Conservation (phyloP, 1,284 basidiomycete species). For the Waitea zeae region DNA sequence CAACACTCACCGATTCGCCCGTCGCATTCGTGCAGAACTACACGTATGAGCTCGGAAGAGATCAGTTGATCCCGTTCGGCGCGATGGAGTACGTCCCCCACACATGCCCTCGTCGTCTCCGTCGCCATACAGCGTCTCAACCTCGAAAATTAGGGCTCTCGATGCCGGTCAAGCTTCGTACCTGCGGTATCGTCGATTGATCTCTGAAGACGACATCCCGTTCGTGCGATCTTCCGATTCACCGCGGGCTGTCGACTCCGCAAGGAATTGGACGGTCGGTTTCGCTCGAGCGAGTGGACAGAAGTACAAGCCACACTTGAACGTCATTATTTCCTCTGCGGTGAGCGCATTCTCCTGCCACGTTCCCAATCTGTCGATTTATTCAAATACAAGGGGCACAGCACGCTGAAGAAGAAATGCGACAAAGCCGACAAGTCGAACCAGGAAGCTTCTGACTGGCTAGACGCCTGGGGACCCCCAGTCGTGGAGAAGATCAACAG, state of each 20-base stretch:
- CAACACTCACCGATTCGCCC: conserved; percentile 26
- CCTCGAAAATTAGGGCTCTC: too few relatives aligned
- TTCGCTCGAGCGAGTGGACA: too few relatives aligned
- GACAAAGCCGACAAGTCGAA: conserved; percentile 32
- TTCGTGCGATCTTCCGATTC: conserved; percentile 53
- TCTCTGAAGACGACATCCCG: too few relatives aligned
- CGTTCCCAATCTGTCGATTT: too few relatives aligned
- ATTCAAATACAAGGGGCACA: conserved; percentile 42
- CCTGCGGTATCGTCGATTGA: too few relatives aligned
- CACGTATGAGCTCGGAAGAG: conserved; percentile 37
- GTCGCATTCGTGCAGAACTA: conserved; percentile 47
- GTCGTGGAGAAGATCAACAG: too few relatives aligned
- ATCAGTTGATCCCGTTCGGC: conserved; percentile 53
- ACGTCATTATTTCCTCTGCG: conserved; percentile 40
- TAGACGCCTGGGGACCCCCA: conserved; percentile 34
- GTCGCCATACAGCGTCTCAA: too few relatives aligned
- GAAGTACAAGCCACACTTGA: conserved; percentile 22
- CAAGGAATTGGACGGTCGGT: conserved; percentile 54
- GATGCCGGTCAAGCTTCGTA: too few relatives aligned
- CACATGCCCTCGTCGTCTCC: conserved; percentile 21
- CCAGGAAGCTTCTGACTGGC: conserved; percentile 30
- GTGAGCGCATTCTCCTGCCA: too few relatives aligned
- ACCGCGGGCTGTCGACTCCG: conserved; percentile 47
- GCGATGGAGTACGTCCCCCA: conserved; percentile 39
- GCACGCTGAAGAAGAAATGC: conserved; percentile 64